phyloP scores from a whole-genome alignment of 1,284 basidiomycete genomes.

The Rhodotorula glutinis region DNA sequence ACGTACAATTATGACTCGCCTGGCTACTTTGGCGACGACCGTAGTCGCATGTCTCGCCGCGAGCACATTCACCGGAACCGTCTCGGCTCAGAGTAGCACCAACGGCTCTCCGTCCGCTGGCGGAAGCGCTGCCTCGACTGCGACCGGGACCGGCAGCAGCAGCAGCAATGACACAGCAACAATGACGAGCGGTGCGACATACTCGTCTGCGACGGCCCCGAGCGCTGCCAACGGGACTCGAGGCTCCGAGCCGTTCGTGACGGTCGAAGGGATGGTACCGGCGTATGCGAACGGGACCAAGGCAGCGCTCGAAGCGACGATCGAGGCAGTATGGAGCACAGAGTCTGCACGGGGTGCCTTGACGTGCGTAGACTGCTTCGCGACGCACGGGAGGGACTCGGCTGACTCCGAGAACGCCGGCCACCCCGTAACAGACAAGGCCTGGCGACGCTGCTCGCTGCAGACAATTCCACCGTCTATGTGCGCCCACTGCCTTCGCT shows the following conservation, averaged over 20 bases:
- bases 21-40: background rate
- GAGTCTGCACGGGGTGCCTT: conserved; percentile 5
- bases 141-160: too few relatives aligned
- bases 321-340: conserved; percentile 15
- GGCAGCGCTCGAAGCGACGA: conserved; percentile 5
- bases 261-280: background rate
- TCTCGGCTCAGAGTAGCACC: conserved; percentile 6
- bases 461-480: conserved; percentile 2
- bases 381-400: rapidly evolving
- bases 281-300: conserved; percentile 1
- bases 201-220: background rate
- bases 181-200: conserved; percentile 32
- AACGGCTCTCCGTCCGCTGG: too few relatives aligned
- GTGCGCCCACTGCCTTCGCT: too few relatives aligned
- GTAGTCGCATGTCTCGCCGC: background rate
- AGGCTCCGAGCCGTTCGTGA: background rate
- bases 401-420: too few relatives aligned
- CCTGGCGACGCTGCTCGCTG: conserved; percentile 19
- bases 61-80: background rate
- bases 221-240: background rate
- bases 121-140: too few relatives aligned
- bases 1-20: too few relatives aligned
- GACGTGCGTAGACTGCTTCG: conserved; percentile 4
- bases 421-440: conserved; percentile 12
- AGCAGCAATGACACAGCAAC: too few relatives aligned